Conservation (phyloP, 331 rosid genomes). For the Malus hybrid region DNA sequence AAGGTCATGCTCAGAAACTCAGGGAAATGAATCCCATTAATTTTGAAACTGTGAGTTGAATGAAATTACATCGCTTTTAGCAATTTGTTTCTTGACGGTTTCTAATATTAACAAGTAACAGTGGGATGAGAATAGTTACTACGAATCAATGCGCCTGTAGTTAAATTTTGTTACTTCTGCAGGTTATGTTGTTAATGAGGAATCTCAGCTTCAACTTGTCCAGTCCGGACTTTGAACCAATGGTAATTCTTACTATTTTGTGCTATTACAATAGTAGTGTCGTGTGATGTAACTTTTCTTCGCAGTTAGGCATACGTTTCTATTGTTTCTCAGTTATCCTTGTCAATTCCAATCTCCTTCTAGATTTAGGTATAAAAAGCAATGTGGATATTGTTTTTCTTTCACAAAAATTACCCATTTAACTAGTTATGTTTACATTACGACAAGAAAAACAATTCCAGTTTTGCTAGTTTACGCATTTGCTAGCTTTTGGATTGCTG, state of each 20-base stretch:
- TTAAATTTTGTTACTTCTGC: conserved; percentile 29
- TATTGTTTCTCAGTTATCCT: not conserved
- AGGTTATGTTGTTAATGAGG: conserved; percentile 89
- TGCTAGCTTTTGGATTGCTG: no score
- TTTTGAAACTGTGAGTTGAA: conserved; percentile 82
- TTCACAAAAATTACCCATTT: not conserved
- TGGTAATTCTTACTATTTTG: conserved; percentile 46
- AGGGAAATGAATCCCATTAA: conserved; percentile 98
- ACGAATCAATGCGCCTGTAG: not conserved
- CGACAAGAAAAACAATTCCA: not conserved
- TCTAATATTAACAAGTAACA: not conserved
- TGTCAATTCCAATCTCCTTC: not conserved
- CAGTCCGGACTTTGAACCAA: conserved; percentile 78
- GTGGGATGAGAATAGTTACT: not conserved
- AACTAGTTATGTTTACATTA: not conserved
- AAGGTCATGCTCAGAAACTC: conserved; percentile 73
- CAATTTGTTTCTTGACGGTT: not conserved
- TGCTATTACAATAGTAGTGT: not conserved
- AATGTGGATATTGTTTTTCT: not conserved
- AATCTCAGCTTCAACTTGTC: conserved; percentile 84
- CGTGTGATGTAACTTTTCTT: not conserved
- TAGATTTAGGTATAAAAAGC: not conserved
- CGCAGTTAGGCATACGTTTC: not conserved
- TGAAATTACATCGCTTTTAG: conserved; percentile 17
- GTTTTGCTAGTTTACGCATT: no score